Evolutionary conservation across 2,329 filamentous ascomycete species (phyloP), one percentile per base, ranked within the genome.

Genomic region (Pseudopithomyces chartarum): DNA sequence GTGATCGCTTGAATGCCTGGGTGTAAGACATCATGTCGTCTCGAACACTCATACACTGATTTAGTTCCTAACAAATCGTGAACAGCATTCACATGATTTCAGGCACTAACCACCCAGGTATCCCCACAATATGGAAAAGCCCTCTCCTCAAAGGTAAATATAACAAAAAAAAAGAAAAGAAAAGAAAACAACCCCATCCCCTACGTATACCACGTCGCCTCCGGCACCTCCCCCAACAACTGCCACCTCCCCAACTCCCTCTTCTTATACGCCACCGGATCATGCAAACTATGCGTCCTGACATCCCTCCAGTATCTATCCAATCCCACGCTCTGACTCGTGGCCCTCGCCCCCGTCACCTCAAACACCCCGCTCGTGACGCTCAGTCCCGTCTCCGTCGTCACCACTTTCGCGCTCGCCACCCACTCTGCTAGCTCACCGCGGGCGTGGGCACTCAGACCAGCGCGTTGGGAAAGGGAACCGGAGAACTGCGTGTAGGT

Each of bases 191-290:
- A 15, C 33, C 33, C 33, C 7, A 38, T 13, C 13, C 34, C 32
- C 47, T 62, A 86, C 17, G 85, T 88, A 66, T 87, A 88, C 85
- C 85, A 88, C 3, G 82, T 85, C 13, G 84, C 80, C 70, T 82
- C 79, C 0, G 86, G 85, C 11, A 82, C 65, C 74, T 88, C 84
- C 13, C 78, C 80, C 48, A 88, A 63, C 53, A 89, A 64, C 38
- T 82, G 77, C 66, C 80, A 89, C 20, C 83, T 73, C 0, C 86
- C 86, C 50, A 88, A 63, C 71, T 89, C 86, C 2, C 83, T 73
- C 55, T 87, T 86, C 79, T 89, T 89, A 64, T 88, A 89, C 22
- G 86, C 84, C 26, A 89, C 85, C 0, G 86, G 87, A 69, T 89
- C 87, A 73, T 89, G 87, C 63, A 90, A 69, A 0, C 82, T 84